These are phyloP conservation scores for Monilinia vaccinii-corymbosi DNA, from an alignment of 2,329 filamentous ascomycete species.

Conservation along the genomic window DNA sequence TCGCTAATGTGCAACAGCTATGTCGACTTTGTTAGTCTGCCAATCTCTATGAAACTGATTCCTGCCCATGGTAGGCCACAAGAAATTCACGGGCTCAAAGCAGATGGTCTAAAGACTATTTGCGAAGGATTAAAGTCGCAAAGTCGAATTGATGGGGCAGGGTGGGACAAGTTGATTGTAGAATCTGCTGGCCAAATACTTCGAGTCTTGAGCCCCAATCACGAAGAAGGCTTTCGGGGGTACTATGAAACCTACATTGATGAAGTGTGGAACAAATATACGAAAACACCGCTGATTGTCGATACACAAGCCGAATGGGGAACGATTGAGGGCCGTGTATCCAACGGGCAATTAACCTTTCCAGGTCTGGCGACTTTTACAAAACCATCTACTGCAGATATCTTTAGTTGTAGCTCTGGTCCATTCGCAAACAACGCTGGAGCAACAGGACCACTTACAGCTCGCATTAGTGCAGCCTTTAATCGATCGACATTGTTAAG, in stretches of 20 bases:
- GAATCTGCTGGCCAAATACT: constrained; percentile 27
- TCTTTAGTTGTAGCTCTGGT: constrained; percentile 57
- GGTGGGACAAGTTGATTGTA: constrained; percentile 50
- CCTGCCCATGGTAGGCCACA: constrained; percentile 36
- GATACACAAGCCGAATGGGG: constrained; percentile 55
- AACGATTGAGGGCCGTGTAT: constrained; percentile 41
- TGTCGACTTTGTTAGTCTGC: constrained; percentile 65
- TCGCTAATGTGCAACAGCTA: constrained; percentile 36
- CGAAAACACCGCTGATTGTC: constrained; percentile 39
- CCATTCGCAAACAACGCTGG: constrained; percentile 39
- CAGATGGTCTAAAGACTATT: constrained; percentile 45
- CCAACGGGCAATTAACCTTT: constrained; percentile 28
- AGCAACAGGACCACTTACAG: constrained; percentile 15
- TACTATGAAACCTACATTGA: constrained; percentile 39
- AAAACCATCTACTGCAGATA: constrained; percentile 50
- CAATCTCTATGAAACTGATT: constrained; percentile 47
- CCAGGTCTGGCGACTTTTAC: constrained; percentile 40
- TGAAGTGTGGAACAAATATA: constrained; percentile 35
- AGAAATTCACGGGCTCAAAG: constrained; percentile 46
- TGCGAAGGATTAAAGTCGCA: constrained; percentile 47
- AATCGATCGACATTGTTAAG: constrained; percentile 22
- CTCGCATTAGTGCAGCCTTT: constrained; percentile 22
- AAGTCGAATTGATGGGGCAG: constrained; percentile 42
- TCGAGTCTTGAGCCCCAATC: constrained; percentile 37
- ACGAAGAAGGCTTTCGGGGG: constrained; percentile 31